Evolutionary conservation across 345 rosid species (phyloP), one percentile per base, ranked within the genome.

Genomic region (Psidium friedrichsthalianum): DNA sequence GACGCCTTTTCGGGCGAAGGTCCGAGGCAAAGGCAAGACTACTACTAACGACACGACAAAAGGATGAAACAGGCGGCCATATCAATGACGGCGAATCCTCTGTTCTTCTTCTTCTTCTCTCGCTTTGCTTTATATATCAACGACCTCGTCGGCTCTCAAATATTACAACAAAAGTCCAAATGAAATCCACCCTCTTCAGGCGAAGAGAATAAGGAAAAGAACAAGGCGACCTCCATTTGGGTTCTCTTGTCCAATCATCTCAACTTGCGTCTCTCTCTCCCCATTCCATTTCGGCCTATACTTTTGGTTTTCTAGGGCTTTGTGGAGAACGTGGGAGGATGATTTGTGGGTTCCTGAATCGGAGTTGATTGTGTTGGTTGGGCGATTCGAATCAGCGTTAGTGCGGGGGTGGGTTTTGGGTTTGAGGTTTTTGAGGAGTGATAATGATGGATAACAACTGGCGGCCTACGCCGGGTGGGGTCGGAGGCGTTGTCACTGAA

Each of bases 361-460:
- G 42, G 76, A 16, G 76, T 18, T 32, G 22, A 29, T 64, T 3
- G 76, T 29, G 76, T 3, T 64, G 76, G 76, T 16, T 0, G 22
- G 3, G 76, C 11, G 76, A 8, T 4, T 64, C 76, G 42, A 64
- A 64, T 64, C 76, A 29, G 76, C 22, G 78, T 9, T 56, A 3
- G 40, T 32, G 74, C 5, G 44, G 1, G 76, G 22, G 61, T 40
- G 40, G 21, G 74, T 32, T 44, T 7, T 16, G 78, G 25, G 0
- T 9, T 9, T 24, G 74, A 61, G 80, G 80, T 69, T 42, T 5
- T 8, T 36, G 80, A 20, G 80, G 12, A 18, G 25, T 29, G 32
- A n/a, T 4, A 24, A 84, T 56, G 87, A 90, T 92, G 94, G 94
- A 91, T 78, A 82, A 51, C 74, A 89, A 91, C 82, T 87, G 94